These are phyloP conservation scores for Trypanosoma mega DNA, from an alignment of 208 protist genomes.

Conservation along the genomic window DNA sequence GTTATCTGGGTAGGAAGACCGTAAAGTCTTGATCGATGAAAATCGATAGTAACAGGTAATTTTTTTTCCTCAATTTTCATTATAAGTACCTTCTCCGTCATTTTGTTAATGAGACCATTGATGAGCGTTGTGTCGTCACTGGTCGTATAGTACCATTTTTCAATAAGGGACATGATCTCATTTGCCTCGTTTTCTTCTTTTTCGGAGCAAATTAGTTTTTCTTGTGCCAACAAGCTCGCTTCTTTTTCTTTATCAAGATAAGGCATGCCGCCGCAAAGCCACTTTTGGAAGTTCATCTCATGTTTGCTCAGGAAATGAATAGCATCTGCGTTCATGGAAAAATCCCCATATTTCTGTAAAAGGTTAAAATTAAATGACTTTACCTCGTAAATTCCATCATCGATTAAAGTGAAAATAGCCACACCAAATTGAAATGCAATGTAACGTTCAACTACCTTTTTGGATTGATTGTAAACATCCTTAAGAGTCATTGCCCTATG, in stretches of 20 bases:
- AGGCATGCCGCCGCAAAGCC: constrained; percentile 50
- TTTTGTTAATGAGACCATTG: constrained; percentile 16
- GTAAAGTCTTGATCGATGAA: background rate
- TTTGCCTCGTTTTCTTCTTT: constrained; percentile 10
- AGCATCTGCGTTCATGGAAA: constrained; percentile 29
- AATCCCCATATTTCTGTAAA: constrained; percentile 37
- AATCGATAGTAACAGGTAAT: constrained; percentile 19
- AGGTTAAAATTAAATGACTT: constrained; percentile 82
- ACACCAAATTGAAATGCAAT: constrained; percentile 82
- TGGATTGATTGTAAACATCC: constrained; percentile 42
- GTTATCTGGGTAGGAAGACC: background rate
- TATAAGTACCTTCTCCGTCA: constrained; percentile 6
- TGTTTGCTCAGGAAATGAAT: constrained; percentile 49
- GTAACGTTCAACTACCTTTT: constrained; percentile 44
- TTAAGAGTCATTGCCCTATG: constrained; percentile 27
- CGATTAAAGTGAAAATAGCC: constrained; percentile 49
- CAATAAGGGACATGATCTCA: constrained; percentile 24
- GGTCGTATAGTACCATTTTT: constrained; percentile 28
- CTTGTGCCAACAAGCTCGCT: background rate
- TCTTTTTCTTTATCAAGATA: constrained; percentile 50
- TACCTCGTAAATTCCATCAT: constrained; percentile 45
- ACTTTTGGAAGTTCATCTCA: constrained; percentile 62
- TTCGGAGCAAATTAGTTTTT: background rate
- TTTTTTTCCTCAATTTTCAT: constrained; percentile 5
- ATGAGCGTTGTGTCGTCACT: background rate